Percentiles rank a stretch among this genome's conserved stretches.
Evolutionary conservation across 2,329 filamentous ascomycete species (phyloP).

Genomic region (Cercospora sp.): DNA sequence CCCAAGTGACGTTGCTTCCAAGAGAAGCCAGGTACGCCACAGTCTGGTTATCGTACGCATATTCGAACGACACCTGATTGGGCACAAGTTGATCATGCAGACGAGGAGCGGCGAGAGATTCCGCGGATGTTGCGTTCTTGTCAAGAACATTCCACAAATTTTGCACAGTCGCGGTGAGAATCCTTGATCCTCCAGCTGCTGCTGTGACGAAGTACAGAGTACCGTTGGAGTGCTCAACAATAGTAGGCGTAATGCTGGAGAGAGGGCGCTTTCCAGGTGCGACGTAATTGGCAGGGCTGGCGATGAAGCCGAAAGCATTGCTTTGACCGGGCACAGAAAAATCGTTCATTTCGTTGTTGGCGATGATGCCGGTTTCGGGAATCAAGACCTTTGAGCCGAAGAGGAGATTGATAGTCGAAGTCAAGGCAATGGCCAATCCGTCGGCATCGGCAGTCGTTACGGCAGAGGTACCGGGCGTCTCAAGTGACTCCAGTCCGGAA

Average conservation of each 20-base stretch:
- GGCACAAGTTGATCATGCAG: slow-evolving; percentile 83
- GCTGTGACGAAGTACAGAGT: slow-evolving; percentile 69
- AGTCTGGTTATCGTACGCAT: slow-evolving; percentile 64
- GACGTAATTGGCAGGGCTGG: slow-evolving; percentile 78
- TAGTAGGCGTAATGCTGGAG: slow-evolving; percentile 78
- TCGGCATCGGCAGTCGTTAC: slow-evolving; percentile 69
- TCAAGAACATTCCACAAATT: slow-evolving; percentile 73
- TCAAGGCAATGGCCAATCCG: slow-evolving; percentile 77
- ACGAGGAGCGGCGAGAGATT: slow-evolving; percentile 66
- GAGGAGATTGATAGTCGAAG: slow-evolving; percentile 83
- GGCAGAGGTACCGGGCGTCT: slow-evolving; percentile 74
- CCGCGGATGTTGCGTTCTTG: slow-evolving; percentile 57
- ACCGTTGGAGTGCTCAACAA: slow-evolving; percentile 67
- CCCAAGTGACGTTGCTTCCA: slow-evolving; percentile 73
- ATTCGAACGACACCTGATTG: slow-evolving; percentile 68
- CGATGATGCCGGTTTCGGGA: slow-evolving; percentile 77
- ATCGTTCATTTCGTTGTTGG: slow-evolving; percentile 65
- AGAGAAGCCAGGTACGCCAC: slow-evolving; percentile 62
- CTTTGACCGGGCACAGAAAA: slow-evolving; percentile 77
- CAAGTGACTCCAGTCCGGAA: slow-evolving; percentile 62
- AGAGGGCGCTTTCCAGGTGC: slow-evolving; percentile 77
- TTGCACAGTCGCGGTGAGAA: slow-evolving; percentile 78
- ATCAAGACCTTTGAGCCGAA: slow-evolving; percentile 81
- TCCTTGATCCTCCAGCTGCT: slow-evolving; percentile 76
- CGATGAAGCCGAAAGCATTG: slow-evolving; percentile 84